Evolutionary conservation across 345 rosid species (phyloP).

Genomic region (Eucalyptus pauciflora): DNA sequence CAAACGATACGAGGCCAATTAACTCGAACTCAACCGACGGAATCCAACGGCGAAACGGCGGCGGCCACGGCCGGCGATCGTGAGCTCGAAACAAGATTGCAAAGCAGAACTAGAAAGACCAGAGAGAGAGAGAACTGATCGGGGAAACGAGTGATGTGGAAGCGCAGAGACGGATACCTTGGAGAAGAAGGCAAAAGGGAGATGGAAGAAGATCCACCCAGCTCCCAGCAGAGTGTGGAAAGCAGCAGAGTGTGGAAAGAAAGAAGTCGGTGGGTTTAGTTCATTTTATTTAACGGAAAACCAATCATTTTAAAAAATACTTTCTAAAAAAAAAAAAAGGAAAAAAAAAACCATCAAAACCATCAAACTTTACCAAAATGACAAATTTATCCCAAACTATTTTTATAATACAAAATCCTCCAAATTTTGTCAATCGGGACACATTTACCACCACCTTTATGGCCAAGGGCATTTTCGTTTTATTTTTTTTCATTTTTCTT

Average conservation of each 20-base stretch:
- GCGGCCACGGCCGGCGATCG: neutral
- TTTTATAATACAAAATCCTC: no score
- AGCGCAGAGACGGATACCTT: neutral
- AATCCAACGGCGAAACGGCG: neutral
- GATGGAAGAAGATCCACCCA: no score
- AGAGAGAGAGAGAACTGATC: neutral
- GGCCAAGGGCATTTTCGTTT: fast-evolving
- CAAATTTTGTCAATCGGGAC: fast-evolving
- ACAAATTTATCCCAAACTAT: fast-evolving
- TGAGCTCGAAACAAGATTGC: neutral
- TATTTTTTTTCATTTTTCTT: no score
- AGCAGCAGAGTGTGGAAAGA: neutral
- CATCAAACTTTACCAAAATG: neutral
- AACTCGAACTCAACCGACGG: neutral
- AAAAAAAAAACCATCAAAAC: no score
- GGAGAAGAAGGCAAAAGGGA: neutral
- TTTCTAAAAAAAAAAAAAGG: fast-evolving
- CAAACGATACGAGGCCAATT: neutral
- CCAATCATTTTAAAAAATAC: no score
- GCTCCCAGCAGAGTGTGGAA: no score
- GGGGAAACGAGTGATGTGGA: no score
- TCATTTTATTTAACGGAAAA: neutral
- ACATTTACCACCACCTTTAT: no score
- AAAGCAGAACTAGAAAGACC: neutral
- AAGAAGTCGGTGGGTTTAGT: neutral